Evolutionary conservation across 2,329 filamentous ascomycete genomes (phyloP).

Genomic region (Trichoderma simmonsii): DNA sequence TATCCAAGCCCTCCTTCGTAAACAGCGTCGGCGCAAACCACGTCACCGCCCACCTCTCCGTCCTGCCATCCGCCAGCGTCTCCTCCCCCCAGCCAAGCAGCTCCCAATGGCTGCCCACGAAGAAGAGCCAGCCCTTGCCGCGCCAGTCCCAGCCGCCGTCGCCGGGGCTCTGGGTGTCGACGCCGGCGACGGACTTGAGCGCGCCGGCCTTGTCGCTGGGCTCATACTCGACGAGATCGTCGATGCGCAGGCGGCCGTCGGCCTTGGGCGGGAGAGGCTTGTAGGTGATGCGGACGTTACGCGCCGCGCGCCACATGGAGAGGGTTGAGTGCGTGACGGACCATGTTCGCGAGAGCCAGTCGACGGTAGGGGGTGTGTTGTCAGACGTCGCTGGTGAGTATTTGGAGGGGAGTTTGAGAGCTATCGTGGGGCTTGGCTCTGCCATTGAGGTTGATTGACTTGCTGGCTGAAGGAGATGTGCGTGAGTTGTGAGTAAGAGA

Average conservation of each 20-base stretch:
- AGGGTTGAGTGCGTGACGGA: constrained; percentile 72
- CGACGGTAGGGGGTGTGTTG: constrained; percentile 34
- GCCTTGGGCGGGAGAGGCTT: constrained; percentile 44
- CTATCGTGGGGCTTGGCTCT: constrained; percentile 23
- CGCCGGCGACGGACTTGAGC: constrained; percentile 61
- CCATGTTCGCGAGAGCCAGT: constrained; percentile 67
- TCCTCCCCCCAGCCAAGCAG: constrained; percentile 69
- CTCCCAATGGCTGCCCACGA: constrained; percentile 77
- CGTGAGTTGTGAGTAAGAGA: background rate
- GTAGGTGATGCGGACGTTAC: constrained; percentile 80
- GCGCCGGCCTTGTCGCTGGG: constrained; percentile 44
- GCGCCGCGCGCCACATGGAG: constrained; percentile 74
- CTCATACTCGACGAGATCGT: constrained; percentile 73
- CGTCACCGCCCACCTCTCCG: constrained; percentile 71
- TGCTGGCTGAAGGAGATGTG: too few species aligned
- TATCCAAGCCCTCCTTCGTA: constrained; percentile 75
- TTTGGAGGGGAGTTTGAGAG: constrained; percentile 44
- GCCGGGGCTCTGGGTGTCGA: constrained; percentile 52
- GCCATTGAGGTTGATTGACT: background rate
- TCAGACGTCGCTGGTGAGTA: constrained; percentile 35
- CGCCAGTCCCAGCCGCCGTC: constrained; percentile 66
- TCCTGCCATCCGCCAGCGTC: constrained; percentile 35
- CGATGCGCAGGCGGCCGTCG: constrained; percentile 49
- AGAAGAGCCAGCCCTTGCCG: constrained; percentile 69
- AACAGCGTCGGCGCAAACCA: constrained; percentile 83